phyloP scores from a whole-genome alignment of 2,329 filamentous ascomycete species.

The Aspergillus tubingensis region DNA sequence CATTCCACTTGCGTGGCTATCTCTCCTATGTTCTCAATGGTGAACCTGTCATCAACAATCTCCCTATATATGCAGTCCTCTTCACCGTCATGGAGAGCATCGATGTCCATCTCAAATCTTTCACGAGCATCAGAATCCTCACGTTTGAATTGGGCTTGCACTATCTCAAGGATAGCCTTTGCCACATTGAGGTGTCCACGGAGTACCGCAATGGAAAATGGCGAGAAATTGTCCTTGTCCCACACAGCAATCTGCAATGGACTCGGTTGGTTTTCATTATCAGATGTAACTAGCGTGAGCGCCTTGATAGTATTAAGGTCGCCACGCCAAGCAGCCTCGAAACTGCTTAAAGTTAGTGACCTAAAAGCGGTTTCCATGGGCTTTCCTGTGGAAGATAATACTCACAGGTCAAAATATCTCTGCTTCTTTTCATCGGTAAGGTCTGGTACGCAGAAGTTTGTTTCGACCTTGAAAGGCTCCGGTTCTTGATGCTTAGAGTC shows the following conservation, averaged over 20 bases:
- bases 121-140: slow-evolving; percentile 34
- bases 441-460: slow-evolving; percentile 54
- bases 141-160: slow-evolving; percentile 56
- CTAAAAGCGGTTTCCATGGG: slow-evolving; percentile 2
- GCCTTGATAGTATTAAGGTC: slow-evolving; percentile 61
- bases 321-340: slow-evolving; percentile 71
- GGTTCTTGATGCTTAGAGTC: slow-evolving; percentile 4
- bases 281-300: slow-evolving; percentile 39
- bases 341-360: slow-evolving; percentile 48
- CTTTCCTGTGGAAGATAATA: slow-evolving; percentile 13
- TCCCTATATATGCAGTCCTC: slow-evolving; percentile 46
- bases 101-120: slow-evolving; percentile 38
- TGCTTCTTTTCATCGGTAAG: slow-evolving; percentile 56
- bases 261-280: slow-evolving; percentile 51
- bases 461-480: slow-evolving; percentile 51
- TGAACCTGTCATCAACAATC: slow-evolving; percentile 67
- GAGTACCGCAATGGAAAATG: slow-evolving; percentile 69
- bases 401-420: slow-evolving; percentile 66
- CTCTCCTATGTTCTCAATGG: slow-evolving; percentile 73
- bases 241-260: slow-evolving; percentile 65
- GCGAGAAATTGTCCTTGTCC: slow-evolving; percentile 56
- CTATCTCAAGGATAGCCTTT: slow-evolving; percentile 67
- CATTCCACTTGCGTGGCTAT: slow-evolving; percentile 70
- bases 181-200: slow-evolving; percentile 67
- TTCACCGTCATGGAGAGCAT: slow-evolving; percentile 18